Evolutionary conservation across 2,329 filamentous ascomycete genomes (phyloP).

Genomic region (Clarireedia homoeocarpa): DNA sequence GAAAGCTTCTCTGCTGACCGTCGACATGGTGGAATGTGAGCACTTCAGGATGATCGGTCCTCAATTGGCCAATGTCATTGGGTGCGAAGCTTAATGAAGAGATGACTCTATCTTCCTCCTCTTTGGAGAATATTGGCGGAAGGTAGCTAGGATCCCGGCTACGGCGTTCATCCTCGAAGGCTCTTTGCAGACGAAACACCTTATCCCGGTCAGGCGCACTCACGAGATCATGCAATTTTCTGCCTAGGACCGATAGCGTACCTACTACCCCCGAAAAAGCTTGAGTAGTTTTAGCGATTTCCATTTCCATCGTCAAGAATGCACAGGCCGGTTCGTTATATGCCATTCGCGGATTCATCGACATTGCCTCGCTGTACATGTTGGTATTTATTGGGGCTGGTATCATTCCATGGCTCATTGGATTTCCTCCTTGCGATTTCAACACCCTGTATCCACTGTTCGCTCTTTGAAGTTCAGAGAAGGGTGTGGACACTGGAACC

Average conservation of each 20-base stretch:
- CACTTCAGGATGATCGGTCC: conserved; percentile 46
- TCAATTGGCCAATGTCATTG: conserved; percentile 45
- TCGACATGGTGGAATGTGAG: conserved; percentile 46
- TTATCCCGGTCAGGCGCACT: conserved; percentile 44
- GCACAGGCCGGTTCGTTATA: conserved; percentile 44
- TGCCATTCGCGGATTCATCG: conserved; percentile 26
- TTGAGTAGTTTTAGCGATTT: conserved; percentile 48
- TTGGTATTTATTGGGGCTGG: conserved; percentile 42
- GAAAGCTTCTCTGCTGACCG: conserved; percentile 42
- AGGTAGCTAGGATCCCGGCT: conserved; percentile 51
- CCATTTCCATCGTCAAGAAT: conserved; percentile 50
- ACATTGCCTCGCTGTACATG: conserved; percentile 34
- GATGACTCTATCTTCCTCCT: conserved; percentile 47
- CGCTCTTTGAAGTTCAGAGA: conserved; percentile 37
- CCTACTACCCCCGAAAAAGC: conserved; percentile 50
- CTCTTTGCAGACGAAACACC: conserved; percentile 41
- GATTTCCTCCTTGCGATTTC: conserved; percentile 41
- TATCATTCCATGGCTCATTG: conserved; percentile 35
- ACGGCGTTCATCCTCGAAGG: conserved; percentile 48
- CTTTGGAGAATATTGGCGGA: conserved; percentile 51
- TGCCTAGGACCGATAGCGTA: conserved; percentile 37
- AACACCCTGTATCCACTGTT: conserved; percentile 42
- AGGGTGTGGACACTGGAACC: conserved; percentile 35
- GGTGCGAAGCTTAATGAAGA: conserved; percentile 45
- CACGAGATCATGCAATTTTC: conserved; percentile 48